Evolutionary conservation across 2,329 filamentous ascomycete species (phyloP), one percentile per base, ranked within the genome.

Genomic region (Hypomyces perniciosus): DNA sequence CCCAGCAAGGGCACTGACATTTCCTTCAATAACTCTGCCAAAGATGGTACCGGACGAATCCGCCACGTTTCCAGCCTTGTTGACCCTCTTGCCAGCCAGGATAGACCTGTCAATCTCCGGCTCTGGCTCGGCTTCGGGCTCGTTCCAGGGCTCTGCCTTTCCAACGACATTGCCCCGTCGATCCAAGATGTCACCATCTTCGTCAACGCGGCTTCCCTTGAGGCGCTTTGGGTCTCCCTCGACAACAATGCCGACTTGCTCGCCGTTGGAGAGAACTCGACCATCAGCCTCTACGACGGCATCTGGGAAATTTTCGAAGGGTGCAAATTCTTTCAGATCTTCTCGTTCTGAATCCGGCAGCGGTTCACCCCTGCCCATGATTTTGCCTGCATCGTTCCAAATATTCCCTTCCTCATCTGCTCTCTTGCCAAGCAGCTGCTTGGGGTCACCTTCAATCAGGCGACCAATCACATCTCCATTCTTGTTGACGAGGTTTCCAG

Each of bases 151-250:
- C 63, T 89, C 84, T 3, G 82, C 84, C 54, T 77, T 80, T 30
- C 85, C 85, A 37, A 88, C 72, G 9, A 75, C 73, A 61, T 88
- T 88, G 10, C 85, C 84, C n/a, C 75, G 73, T 57, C 78, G 80
- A 61, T 88, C 84, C 4, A 84, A 68, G 31, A 88, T 78, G 43
- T 88, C 85, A 9, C 85, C 85, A 53, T 88, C 84, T 31, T 83
- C 72, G 51, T 88, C 84, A 26, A 88, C 83, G 34, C 75, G 68
- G 64, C 83, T 84, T 29, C 84, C 85, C 51, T 80, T 76, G 28
- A 88, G 74, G 49, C 76, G 76, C 68, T 83, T 83, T 7, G 75
- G 63, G 44, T 88, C 83, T 10, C 85, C 85, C 54, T 86, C 79
- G 4, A 81, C 68, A 5, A 88, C 68, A 43, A 78, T 78, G 40